Base-by-base conservation (phyloP, 2,329 filamentous ascomycete genomes). In the Ampelomyces quisqualis region DNA sequence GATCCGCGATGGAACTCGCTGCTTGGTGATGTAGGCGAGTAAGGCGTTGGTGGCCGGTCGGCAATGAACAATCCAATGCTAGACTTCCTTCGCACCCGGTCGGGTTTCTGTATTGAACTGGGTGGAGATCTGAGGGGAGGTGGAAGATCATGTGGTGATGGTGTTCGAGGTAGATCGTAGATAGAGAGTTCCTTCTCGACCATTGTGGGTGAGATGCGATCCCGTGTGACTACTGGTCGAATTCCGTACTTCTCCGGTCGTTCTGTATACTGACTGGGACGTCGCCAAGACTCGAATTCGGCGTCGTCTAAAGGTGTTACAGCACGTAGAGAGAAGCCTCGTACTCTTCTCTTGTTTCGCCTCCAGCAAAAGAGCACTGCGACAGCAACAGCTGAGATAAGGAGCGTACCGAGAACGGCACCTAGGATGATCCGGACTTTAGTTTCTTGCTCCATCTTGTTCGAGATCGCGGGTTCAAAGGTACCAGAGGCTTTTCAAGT, bases 261-360 rank as follows among this genome's bases (percentile, higher is more conserved):
- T 36, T 64, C 54, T 27, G 60, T 60, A 40, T 68, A 64, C 38
- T 67, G 62, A 50, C 64, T 68, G 10, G 67, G 67, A 26, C 65
- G 49, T 34, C 67, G 56, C 67, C 67, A 70, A 32, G 66, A 69
- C 52, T 70, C 66, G 37, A 70, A 69, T 49, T 67, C 66, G 40
- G 66, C 66, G 30, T 70, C 66, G 50, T 68, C 65, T 30, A 70
- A 48, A 37, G 67, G 67, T 24, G 67, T 70, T 21, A 67, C 64
- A 15, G 66, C 60, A 46, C 67, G 63, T 34, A 65, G 48, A 11
- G 64, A 60, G 49, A 70, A 68, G 17, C 60, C 56, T 45, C 62
- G 58, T 27, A 63, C 51, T 51, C 51, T 55, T 52, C 51, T 64
- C 52, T 62, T 60, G 19, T 58, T 60, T 24, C 66, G 60, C 45